phyloP scores from a whole-genome alignment of 371 early-diverging fungal genomes.

The Cokeromyces recurvatus region DNA sequence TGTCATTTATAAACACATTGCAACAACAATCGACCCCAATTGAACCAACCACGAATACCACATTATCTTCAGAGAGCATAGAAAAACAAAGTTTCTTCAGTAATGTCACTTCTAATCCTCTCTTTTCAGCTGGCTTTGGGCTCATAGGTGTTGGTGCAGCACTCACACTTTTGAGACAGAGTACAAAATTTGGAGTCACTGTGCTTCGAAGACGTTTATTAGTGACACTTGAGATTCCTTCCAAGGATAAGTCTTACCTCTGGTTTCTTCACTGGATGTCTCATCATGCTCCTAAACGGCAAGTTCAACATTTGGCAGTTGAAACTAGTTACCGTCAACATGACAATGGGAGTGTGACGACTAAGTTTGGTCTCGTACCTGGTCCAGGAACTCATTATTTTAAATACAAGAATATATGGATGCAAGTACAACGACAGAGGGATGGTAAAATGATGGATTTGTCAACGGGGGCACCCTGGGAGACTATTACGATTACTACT shows the following conservation, averaged over 20 bases:
- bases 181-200: slow-evolving; percentile 60
- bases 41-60: background rate
- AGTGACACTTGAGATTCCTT: slow-evolving; percentile 91
- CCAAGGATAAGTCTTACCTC: slow-evolving; percentile 86
- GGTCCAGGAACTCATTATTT: slow-evolving; percentile 92
- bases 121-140: slow-evolving; percentile 94
- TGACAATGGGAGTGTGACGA: slow-evolving; percentile 86
- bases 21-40: too few relatives aligned
- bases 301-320: slow-evolving; percentile 78
- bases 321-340: slow-evolving; percentile 85
- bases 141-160: slow-evolving; percentile 89
- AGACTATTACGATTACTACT: slow-evolving; percentile 92
- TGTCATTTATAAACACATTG: too few relatives aligned
- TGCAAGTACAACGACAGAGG: slow-evolving; percentile 82
- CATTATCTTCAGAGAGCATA: background rate
- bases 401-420: slow-evolving; percentile 78
- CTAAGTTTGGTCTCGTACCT: slow-evolving; percentile 85
- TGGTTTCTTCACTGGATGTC: slow-evolving; percentile 95
- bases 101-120: slow-evolving; percentile 68
- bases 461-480: slow-evolving; percentile 87
- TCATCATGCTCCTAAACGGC: slow-evolving; percentile 52
- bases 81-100: slow-evolving; percentile 17
- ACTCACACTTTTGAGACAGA: slow-evolving; percentile 75
- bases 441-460: slow-evolving; percentile 89
- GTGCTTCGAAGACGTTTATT: slow-evolving; percentile 74